These are phyloP conservation scores for Chlamydomonas schloesseri DNA, from an alignment of 139 green algal genomes.

Conservation along the genomic window DNA sequence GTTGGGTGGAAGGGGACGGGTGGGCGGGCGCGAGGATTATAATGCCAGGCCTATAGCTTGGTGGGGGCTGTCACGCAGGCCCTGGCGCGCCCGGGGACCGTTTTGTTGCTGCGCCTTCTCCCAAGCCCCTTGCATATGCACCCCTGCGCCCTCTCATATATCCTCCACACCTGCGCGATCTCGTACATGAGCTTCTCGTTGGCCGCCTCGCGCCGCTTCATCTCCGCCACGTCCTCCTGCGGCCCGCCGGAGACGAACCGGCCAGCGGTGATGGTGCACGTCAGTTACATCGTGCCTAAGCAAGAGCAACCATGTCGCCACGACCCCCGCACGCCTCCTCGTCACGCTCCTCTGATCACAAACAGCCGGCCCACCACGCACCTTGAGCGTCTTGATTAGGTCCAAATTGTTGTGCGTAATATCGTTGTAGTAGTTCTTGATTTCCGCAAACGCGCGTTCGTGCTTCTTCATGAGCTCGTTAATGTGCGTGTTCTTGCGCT, in stretches of 20 bases:
- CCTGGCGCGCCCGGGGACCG: no score
- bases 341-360: no score
- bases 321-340: not conserved
- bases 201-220: constrained; percentile 89
- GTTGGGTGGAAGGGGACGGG: no score
- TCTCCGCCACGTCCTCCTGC: constrained; percentile 91
- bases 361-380: not conserved
- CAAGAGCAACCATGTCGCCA: not conserved
- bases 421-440: constrained; percentile 97
- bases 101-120: no score
- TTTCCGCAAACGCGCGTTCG: constrained; percentile 85
- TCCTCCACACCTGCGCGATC: constrained; percentile 62
- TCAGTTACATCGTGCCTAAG: not conserved
- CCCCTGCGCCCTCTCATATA: no score
- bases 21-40: no score
- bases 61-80: no score
- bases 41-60: no score
- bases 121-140: no score
- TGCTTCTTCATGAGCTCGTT: constrained; percentile 92
- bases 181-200: constrained; percentile 92
- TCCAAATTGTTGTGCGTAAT: constrained; percentile 96
- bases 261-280: no score
- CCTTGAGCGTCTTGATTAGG: constrained; percentile 87
- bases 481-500: constrained; percentile 88
- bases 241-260: constrained; percentile 4